Evolutionary conservation across 352 stramenopile genomes (phyloP), one percentile per base, ranked within the genome.

Genomic region (Globisporangium paddicum): DNA sequence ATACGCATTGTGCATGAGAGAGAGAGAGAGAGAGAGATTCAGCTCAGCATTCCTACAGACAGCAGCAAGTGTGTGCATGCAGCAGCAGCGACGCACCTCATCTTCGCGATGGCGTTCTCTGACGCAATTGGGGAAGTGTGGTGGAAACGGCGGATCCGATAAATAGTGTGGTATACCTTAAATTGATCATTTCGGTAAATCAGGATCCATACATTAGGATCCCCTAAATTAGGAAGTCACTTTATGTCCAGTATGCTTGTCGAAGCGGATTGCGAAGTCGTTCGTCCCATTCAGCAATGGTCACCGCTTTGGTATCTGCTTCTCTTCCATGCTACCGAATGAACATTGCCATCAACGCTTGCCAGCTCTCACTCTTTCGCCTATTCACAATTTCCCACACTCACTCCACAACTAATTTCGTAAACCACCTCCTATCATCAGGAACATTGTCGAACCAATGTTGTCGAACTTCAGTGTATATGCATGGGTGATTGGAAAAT

Each of bases 21-120:
- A n/a, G n/a, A n/a, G n/a, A n/a, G n/a, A n/a, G n/a, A n/a, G n/a
- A n/a, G n/a, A n/a, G n/a, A n/a, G n/a, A n/a, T n/a, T 46, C 41
- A 41, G 44, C n/a, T 45, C 21, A 16, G 28, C 28, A 32, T 32
- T 6, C 28, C 28, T 32, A 32, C 6, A 3, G 28, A n/a, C 28
- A 32, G 28, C 6, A 32, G 28, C 3, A 3, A 7, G 3, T 32
- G 28, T 32, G 28, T 6, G 28, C 28, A 32, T 35, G 46, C 25
- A 25, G 47, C 25, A 25, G 18, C 8, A 13, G 9, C 5, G 18
- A 44, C 58, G 32, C 51, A 60, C 58, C 58, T 64, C 58, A 64
- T 64, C 45, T 35, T 56, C 56, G 25, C 45, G 14, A 32, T 41
- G 30, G 47, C 28, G 47, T 54, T 54, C 47, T 54, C 47, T n/a